Evolutionary conservation across 495 filamentous ascomycete genomes (phyloP).

Genomic region (Hypoxylon fragiforme): DNA sequence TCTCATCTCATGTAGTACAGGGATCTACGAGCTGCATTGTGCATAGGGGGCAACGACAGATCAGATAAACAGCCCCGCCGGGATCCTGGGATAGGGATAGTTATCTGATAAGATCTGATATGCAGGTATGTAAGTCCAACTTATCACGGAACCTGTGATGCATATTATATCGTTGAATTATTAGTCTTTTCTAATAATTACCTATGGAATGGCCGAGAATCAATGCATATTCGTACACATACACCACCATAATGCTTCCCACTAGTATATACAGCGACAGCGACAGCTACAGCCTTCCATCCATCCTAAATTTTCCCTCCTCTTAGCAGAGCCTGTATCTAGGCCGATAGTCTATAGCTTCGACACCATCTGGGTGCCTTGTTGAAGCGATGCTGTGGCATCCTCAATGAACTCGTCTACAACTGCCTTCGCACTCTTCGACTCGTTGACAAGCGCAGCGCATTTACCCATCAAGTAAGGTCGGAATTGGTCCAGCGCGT

Average conservation of each 20-base stretch:
- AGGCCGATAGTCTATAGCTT: slow-evolving; percentile 57
- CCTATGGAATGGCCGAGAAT: too few species aligned
- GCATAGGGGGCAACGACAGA: not conserved
- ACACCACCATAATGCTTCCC: too few species aligned
- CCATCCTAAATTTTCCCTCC: too few species aligned
- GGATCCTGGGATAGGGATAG: not conserved
- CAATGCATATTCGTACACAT: too few species aligned
- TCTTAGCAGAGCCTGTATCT: too few species aligned
- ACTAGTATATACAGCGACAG: slow-evolving; percentile 16
- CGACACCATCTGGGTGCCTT: slow-evolving; percentile 65
- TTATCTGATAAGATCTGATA: too few species aligned
- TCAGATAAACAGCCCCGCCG: not conserved
- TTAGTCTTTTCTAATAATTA: too few species aligned
- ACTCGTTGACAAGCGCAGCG: slow-evolving; percentile 88
- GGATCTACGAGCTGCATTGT: not conserved
- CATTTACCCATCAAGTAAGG: slow-evolving; percentile 98
- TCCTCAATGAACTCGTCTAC: slow-evolving; percentile 94
- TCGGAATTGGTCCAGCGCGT: slow-evolving; percentile 86
- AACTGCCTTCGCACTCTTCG: slow-evolving; percentile 88
- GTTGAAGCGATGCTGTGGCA: slow-evolving; percentile 69
- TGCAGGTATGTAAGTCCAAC: too few species aligned
- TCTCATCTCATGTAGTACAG: slow-evolving; percentile 12
- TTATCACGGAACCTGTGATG: too few species aligned
- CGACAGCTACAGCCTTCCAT: too few species aligned
- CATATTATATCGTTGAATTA: too few species aligned